phyloP scores from a whole-genome alignment of 164 flowering plant species.

The Stephania yunnanensis region DNA sequence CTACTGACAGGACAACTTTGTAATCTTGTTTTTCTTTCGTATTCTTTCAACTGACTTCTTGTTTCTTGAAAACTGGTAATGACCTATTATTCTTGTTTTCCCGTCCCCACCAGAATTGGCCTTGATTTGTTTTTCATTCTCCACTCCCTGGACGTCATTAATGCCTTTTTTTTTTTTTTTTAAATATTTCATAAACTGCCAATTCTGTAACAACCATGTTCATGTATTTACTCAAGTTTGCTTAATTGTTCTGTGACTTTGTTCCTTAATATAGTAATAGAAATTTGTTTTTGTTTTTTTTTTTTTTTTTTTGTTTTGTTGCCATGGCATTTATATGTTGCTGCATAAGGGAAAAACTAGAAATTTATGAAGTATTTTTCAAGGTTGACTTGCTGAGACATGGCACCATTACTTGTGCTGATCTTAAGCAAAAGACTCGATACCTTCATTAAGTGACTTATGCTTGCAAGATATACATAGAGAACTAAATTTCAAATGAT shows the following conservation, averaged over 20 bases:
- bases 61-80: background rate
- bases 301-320: background rate
- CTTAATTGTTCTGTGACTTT: background rate
- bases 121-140: background rate
- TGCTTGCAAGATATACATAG: background rate
- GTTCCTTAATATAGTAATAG: background rate
- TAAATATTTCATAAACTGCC: background rate
- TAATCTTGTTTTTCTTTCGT: background rate
- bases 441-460: constrained; percentile 4
- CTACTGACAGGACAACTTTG: background rate
- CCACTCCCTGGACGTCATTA: background rate
- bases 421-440: background rate
- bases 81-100: background rate
- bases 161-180: background rate
- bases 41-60: background rate
- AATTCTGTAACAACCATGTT: background rate
- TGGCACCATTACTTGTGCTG: background rate
- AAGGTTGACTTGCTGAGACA: background rate
- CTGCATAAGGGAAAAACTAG: background rate
- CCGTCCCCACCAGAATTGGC: no score
- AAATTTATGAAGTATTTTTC: background rate
- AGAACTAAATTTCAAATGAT: constrained; percentile 6
- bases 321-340: background rate
- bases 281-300: background rate
- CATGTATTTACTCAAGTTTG: background rate